phyloP scores from a whole-genome alignment of 2,329 filamentous ascomycete species.

The Clonostachys solani region DNA sequence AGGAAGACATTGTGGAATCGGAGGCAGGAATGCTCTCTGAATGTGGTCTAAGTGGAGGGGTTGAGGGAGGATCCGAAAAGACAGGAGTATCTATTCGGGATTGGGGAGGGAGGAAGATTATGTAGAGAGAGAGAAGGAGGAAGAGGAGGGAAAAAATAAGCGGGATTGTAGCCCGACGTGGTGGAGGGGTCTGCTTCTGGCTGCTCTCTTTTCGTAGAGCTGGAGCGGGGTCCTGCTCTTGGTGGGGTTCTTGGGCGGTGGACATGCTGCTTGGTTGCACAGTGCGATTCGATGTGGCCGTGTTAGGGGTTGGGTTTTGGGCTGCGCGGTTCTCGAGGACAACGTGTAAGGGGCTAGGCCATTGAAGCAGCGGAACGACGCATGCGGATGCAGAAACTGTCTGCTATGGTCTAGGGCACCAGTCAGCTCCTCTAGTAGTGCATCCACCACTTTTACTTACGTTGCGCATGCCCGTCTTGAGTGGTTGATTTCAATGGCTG shows the following conservation, averaged over 20 bases:
- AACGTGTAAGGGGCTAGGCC: too few species aligned
- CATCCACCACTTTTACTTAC: too few species aligned
- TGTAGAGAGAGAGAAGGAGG: conserved; percentile 26
- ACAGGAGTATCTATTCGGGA: conserved; percentile 16
- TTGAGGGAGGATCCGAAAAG: conserved; percentile 18
- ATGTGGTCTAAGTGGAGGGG: conserved; percentile 17
- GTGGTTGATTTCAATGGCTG: too few species aligned
- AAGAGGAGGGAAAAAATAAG: conserved; percentile 34
- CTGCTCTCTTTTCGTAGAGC: conserved; percentile 5
- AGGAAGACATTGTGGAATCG: conserved; percentile 58
- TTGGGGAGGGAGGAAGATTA: conserved; percentile 24
- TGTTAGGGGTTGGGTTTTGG: too few species aligned
- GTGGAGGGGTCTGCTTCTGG: neutral
- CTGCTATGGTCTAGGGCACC: too few species aligned
- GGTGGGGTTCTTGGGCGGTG: conserved; percentile 17
- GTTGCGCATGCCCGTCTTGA: too few species aligned
- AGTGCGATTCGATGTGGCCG: conserved; percentile 3
- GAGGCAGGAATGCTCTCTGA: conserved; percentile 2
- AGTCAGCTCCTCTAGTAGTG: too few species aligned
- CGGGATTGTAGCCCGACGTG: conserved; percentile 32
- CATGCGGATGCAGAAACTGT: too few species aligned
- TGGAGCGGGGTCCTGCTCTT: conserved; percentile 24
- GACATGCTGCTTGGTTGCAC: conserved; percentile 15
- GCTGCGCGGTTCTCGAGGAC: too few species aligned
- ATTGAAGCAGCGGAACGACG: too few species aligned